phyloP scores from a whole-genome alignment of 345 rosid species.

The Populus ilicifolia region DNA sequence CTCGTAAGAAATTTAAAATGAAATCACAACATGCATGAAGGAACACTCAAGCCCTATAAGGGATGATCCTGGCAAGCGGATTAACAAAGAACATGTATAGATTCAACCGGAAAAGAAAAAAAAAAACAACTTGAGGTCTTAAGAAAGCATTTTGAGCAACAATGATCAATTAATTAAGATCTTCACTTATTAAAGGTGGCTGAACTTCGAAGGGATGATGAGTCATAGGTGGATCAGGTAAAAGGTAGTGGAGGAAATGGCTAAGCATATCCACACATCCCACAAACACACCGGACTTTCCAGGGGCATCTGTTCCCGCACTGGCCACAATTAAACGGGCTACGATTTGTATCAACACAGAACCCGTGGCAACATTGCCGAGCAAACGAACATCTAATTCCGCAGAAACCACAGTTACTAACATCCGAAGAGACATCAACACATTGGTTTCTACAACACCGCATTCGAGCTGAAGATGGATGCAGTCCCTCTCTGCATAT shows the following conservation, averaged over 20 bases:
- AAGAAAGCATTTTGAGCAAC: too few species aligned
- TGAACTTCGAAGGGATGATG: constrained; percentile 1
- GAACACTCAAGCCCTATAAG: neutral
- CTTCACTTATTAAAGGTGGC: neutral
- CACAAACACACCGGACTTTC: constrained; percentile 33
- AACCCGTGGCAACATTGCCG: constrained; percentile 51
- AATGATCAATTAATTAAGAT: too few species aligned
- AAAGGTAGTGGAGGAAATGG: constrained; percentile 10
- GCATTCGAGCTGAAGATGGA: constrained; percentile 25
- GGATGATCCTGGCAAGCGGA: too few species aligned
- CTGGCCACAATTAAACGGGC: constrained; percentile 39
- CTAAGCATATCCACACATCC: constrained; percentile 57
- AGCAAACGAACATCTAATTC: constrained; percentile 37
- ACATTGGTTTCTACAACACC: constrained; percentile 48
- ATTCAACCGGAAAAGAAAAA: neutral
- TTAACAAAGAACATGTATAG: too few species aligned
- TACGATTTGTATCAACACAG: constrained; percentile 34
- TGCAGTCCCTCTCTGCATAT: constrained; percentile 32
- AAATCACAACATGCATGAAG: neutral
- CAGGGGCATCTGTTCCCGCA: constrained; percentile 46
- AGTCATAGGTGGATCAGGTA: neutral
- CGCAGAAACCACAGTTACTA: constrained; percentile 46
- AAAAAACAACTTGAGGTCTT: too few species aligned
- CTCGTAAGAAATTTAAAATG: neutral
- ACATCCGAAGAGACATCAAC: constrained; percentile 41